phyloP scores from a whole-genome alignment of 768 basidiomycete species.

The Pluteus cervinus region DNA sequence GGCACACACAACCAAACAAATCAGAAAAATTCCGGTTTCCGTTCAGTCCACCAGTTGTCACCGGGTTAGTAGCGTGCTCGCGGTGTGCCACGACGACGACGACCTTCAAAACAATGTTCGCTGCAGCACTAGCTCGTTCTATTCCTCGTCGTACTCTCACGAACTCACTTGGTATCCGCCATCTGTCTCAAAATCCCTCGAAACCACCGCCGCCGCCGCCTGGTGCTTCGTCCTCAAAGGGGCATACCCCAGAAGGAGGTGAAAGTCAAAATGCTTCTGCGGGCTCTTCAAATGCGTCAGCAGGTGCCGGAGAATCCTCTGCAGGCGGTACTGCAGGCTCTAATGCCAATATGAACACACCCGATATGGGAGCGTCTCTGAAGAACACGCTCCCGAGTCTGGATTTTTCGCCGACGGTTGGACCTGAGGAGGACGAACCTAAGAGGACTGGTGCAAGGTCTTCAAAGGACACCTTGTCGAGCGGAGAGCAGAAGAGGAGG shows the following conservation, averaged over 20 bases:
- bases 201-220: constrained; percentile 15
- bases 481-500: constrained; percentile 67
- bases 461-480: constrained; percentile 71
- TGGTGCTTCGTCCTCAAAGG: constrained; percentile 6
- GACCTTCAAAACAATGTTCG: too few species aligned
- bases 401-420: constrained; percentile 57
- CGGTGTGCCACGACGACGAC: too few species aligned
- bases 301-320: too few species aligned
- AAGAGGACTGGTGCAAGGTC: constrained; percentile 72
- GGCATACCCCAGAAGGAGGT: not conserved
- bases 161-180: too few species aligned
- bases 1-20: too few species aligned
- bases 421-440: constrained; percentile 27
- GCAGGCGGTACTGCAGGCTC: constrained; percentile 1
- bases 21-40: too few species aligned
- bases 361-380: constrained; percentile 3
- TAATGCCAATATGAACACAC: constrained; percentile 2
- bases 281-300: not conserved
- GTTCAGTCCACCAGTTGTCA: too few species aligned
- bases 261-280: not conserved
- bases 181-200: constrained; percentile 25
- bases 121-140: constrained; percentile 25
- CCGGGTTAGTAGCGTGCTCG: too few species aligned
- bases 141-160: constrained; percentile 25
- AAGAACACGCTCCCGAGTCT: constrained; percentile 39